phyloP scores from a whole-genome alignment of 2,329 filamentous ascomycete genomes.

The Talaromyces marneffei region DNA sequence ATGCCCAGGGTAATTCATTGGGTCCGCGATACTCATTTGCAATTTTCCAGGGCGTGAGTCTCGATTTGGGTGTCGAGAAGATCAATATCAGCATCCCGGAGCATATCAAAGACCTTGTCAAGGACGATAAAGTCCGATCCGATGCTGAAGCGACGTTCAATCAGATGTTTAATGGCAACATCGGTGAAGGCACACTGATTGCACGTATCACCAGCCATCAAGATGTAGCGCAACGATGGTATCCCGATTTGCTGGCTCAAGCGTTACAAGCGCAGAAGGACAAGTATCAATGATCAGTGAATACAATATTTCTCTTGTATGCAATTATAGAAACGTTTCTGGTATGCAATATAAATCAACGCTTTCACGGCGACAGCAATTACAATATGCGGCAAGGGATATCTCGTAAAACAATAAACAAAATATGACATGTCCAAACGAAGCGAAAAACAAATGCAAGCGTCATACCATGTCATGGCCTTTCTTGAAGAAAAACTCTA shows the following conservation, averaged over 20 bases:
- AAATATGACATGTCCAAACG: background rate
- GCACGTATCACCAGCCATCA: conserved; percentile 35
- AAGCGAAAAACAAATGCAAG: background rate
- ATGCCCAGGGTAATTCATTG: conserved; percentile 18
- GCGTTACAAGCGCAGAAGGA: conserved; percentile 26
- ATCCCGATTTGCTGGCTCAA: conserved; percentile 28
- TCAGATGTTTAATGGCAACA: conserved; percentile 25
- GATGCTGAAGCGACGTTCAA: conserved; percentile 36
- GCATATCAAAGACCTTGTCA: conserved; percentile 26
- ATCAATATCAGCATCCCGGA: conserved; percentile 26
- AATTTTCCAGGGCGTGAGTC: conserved; percentile 32
- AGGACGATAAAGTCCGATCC: conserved; percentile 29
- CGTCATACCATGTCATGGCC: conserved; percentile 7
- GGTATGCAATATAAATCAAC: background rate
- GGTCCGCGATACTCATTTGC: conserved; percentile 33
- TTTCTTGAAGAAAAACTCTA: background rate
- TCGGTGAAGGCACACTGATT: conserved; percentile 31
- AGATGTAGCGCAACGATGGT: conserved; percentile 33
- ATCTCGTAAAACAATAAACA: background rate
- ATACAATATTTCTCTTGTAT: background rate
- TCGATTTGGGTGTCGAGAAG: conserved; percentile 27
- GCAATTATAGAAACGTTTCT: background rate
- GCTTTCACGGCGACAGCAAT: background rate
- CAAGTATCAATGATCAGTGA: conserved; percentile 3
- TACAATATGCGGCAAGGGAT: conserved; percentile 1